These are phyloP conservation scores for Takakia lepidozioides DNA, from an alignment of 225 moss, liverwort and hornwort genomes.

Conservation along the genomic window DNA sequence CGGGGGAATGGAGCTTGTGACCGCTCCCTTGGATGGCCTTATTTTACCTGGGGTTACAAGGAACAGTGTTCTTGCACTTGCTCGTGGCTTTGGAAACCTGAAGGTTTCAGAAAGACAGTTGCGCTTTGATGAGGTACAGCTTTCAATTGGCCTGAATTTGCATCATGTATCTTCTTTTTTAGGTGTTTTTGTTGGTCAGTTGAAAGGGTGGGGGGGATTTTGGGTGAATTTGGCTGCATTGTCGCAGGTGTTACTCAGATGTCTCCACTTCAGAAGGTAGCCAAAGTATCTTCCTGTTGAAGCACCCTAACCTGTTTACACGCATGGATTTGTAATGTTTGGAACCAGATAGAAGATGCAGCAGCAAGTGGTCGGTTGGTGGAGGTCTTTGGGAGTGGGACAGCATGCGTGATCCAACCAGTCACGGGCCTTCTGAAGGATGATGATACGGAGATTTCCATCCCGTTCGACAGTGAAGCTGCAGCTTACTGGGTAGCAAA, in stretches of 20 bases:
- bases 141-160: too few relatives aligned
- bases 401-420: slow-evolving; percentile 80
- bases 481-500: slow-evolving; percentile 58
- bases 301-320: too few relatives aligned
- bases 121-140: slow-evolving; percentile 53
- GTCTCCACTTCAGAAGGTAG: too few relatives aligned
- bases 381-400: slow-evolving; percentile 82
- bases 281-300: too few relatives aligned
- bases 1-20: slow-evolving; percentile 65
- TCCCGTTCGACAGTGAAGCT: slow-evolving; percentile 53
- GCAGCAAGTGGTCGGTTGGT: slow-evolving; percentile 46
- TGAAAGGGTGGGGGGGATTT: too few relatives aligned
- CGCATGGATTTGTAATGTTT: too few relatives aligned
- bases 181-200: too few relatives aligned
- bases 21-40: slow-evolving; percentile 63
- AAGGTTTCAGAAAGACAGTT: slow-evolving; percentile 69
- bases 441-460: slow-evolving; percentile 37
- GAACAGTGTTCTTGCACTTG: slow-evolving; percentile 62
- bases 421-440: slow-evolving; percentile 48
- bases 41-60: slow-evolving; percentile 81
- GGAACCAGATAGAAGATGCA: slow-evolving; percentile 67
- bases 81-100: slow-evolving; percentile 55
- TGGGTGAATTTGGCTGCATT: too few relatives aligned
- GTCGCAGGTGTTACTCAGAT: too few relatives aligned
- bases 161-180: too few relatives aligned